A percentile compares a stretch with the other conserved stretches of the same genome.
Evolutionary conservation across 192 early-diverging fungal genomes (phyloP).

Genomic region (Bifiguratus adelaidae): DNA sequence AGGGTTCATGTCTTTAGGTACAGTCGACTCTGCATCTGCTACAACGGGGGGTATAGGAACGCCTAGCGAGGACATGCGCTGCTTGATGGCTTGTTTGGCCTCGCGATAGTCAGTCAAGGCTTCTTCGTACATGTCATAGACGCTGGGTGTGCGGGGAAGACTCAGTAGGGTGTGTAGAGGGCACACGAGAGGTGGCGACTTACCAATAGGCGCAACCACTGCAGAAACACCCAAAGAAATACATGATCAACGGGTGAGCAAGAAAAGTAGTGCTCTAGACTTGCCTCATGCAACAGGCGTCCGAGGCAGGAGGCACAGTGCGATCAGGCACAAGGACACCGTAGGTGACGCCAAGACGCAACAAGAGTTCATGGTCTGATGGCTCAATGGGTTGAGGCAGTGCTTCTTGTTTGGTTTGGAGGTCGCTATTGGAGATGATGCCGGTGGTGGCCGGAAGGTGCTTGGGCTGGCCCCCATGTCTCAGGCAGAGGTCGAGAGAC

Average conservation of each 20-base stretch:
- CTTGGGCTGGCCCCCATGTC: too few relatives aligned
- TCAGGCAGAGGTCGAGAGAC: too few relatives aligned
- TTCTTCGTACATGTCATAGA: slow-evolving; percentile 15
- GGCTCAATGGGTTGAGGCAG: too few relatives aligned
- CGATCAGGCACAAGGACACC: too few relatives aligned
- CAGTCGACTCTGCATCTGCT: neutral
- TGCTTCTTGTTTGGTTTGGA: too few relatives aligned
- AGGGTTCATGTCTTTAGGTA: slow-evolving; percentile 32
- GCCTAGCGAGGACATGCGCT: slow-evolving; percentile 1
- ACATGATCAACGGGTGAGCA: neutral
- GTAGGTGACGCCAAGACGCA: too few relatives aligned
- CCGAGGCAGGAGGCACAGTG: too few relatives aligned
- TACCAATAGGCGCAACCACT: slow-evolving; percentile 17
- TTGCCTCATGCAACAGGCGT: slow-evolving; percentile 7
- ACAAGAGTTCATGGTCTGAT: too few relatives aligned
- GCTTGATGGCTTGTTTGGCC: slow-evolving; percentile 1
- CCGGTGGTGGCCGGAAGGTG: too few relatives aligned
- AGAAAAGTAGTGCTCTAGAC: neutral
- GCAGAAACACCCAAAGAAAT: neutral
- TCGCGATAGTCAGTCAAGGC: slow-evolving; percentile 9
- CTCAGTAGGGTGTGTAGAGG: neutral
- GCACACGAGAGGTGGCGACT: neutral
- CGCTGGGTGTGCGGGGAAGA: slow-evolving; percentile 4
- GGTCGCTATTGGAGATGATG: too few relatives aligned
- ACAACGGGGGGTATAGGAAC: slow-evolving; percentile 1